Evolutionary conservation across 352 stramenopile species (phyloP), one percentile per base, ranked within the genome.

Genomic region (Ochromonadaceae sp.): DNA sequence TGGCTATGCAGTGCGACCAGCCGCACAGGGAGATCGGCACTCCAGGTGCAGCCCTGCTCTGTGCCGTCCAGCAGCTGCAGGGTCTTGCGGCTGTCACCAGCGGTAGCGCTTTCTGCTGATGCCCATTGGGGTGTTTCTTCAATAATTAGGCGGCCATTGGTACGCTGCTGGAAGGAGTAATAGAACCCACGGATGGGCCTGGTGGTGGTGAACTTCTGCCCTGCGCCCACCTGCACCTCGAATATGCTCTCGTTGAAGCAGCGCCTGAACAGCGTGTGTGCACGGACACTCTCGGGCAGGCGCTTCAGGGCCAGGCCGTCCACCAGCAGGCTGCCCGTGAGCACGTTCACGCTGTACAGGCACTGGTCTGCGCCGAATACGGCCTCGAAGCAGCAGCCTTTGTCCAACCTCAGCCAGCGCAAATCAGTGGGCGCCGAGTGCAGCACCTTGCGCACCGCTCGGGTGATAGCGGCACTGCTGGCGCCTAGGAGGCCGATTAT

Each of bases 371-470:
- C 10, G n/a, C n/a, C n/a, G 17, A 17, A 44, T 28, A 35, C 14
- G 2, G 59, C 59, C 25, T 66, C 59, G 31, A 60, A 66, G 25
- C 42, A 66, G n/a, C n/a, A n/a, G n/a, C n/a, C n/a, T n/a, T n/a
- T n/a, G n/a, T n/a, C n/a, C n/a, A n/a, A n/a, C n/a, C n/a, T n/a
- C n/a, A n/a, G n/a, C n/a, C n/a, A n/a, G n/a, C n/a, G n/a, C n/a
- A n/a, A n/a, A n/a, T n/a, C n/a, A n/a, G n/a, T n/a, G n/a, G n/a
- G n/a, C n/a, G n/a, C n/a, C n/a, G n/a, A n/a, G n/a, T n/a, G n/a
- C n/a, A n/a, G n/a, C n/a, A n/a, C n/a, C n/a, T n/a, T n/a, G n/a
- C n/a, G n/a, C n/a, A n/a, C n/a, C n/a, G n/a, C n/a, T n/a, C n/a
- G n/a, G n/a, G n/a, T n/a, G n/a, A n/a, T n/a, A n/a, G n/a, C n/a